Evolutionary conservation across 768 basidiomycete species (phyloP), one percentile per base, ranked within the genome.

Genomic region (Russula griseocarnosa): DNA sequence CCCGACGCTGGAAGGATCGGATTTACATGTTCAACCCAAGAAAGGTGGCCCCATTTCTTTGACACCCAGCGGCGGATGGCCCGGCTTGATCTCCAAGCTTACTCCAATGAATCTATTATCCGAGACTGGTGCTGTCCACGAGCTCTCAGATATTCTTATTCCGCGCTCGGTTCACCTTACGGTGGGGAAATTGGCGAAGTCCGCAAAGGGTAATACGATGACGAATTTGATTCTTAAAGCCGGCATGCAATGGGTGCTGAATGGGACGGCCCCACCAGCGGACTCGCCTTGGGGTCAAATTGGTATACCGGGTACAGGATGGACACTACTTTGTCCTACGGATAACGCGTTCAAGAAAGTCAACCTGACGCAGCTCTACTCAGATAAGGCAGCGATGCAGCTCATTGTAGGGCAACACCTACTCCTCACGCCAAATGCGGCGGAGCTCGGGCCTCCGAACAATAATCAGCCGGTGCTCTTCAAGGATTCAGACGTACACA

Each of bases 161-260:
- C 97, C 97, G 36, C 85, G 94, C 22, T 86, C 90, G 11, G 86
- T 98, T 51, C 78, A 93, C 50, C 77, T 99, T 65, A 94, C 87
- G 5, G 78, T 95, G 36, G 91, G 86, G n/a, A 98, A 98, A 74
- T 81, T 99, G 36, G 81, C 94, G 69, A 86, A 85, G 70, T 96
- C 95, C 4, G 92, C 92, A 24, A 90, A 92, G 73, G 92, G 87
- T 49, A 86, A 81, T 36, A 97, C 90, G 3, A 98, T 99, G 94
- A 78, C 83, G 24, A 90, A 86, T 36, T 73, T 99, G 71, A 80
- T 97, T 63, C 78, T 82, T 61, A 90, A 88, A 70, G 93, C 92
- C 1, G 93, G 93, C 11, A 83, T 97, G 63, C 89, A 88, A 42
- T 98, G 95, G 94, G 76, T 97, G 42, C 76, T 98, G 60, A 87